Conservation (phyloP, 352 stramenopile species). For the Globisporangium cystogenes region DNA sequence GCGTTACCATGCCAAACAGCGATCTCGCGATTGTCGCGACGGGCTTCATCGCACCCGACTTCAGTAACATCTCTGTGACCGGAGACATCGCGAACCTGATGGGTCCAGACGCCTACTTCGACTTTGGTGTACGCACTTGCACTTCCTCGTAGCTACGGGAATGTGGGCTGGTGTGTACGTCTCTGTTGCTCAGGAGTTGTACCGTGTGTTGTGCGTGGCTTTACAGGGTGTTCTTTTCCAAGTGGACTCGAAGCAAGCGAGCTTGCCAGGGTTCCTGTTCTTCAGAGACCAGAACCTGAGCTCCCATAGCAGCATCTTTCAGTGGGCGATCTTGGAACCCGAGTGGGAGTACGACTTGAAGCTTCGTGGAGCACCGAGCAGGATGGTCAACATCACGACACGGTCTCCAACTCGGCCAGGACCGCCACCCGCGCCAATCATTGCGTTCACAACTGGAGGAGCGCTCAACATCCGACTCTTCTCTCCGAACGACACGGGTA, state of each 20-base stretch:
- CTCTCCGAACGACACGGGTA: slow-evolving; percentile 52
- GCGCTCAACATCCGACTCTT: slow-evolving; percentile 33
- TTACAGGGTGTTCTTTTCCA: slow-evolving; percentile 42
- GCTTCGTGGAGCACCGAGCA: slow-evolving; percentile 21
- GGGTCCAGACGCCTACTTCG: slow-evolving; percentile 19
- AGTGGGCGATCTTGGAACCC: slow-evolving; percentile 6
- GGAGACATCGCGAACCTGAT: slow-evolving; percentile 7
- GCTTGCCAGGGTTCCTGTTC: slow-evolving; percentile 1
- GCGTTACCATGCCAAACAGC: slow-evolving; percentile 17
- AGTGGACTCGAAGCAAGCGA: slow-evolving; percentile 17
- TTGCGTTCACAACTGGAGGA: slow-evolving; percentile 34
- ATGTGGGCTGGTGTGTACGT: too few species aligned
- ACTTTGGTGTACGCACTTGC: slow-evolving; percentile 35
- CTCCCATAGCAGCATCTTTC: slow-evolving; percentile 3
- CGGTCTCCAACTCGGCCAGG: slow-evolving; percentile 22
- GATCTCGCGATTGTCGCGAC: slow-evolving; percentile 4
- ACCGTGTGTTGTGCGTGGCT: too few species aligned
- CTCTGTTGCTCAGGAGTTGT: too few species aligned
- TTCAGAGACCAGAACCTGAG: slow-evolving; percentile 4
- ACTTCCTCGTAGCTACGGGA: too few species aligned
- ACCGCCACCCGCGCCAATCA: slow-evolving; percentile 10
- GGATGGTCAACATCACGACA: slow-evolving; percentile 29
- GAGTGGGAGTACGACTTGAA: slow-evolving; percentile 13
- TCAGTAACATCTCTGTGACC: slow-evolving; percentile 19
- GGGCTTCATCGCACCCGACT: slow-evolving; percentile 19